phyloP scores from a whole-genome alignment of 805 yeast genomes.

The Sporopachydermia quercuum region DNA sequence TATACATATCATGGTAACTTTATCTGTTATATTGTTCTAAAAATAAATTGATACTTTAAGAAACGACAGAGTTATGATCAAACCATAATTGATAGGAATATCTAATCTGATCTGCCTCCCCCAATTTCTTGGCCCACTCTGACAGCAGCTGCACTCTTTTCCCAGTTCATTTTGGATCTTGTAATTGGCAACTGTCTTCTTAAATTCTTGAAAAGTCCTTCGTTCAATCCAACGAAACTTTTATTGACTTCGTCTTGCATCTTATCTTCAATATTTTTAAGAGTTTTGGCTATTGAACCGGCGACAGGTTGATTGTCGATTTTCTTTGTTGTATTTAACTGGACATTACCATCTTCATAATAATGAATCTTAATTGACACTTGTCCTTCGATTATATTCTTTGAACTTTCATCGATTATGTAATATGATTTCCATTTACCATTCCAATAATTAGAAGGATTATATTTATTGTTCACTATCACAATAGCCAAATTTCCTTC shows the following conservation, averaged over 20 bases:
- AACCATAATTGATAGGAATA: no score
- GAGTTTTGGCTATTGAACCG: constrained; percentile 26
- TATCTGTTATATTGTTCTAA: no score
- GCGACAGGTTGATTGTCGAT: constrained; percentile 16
- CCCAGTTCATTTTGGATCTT: constrained; percentile 88
- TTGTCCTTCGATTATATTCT: constrained; percentile 30
- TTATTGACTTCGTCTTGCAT: constrained; percentile 45
- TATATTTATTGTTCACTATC: constrained; percentile 57
- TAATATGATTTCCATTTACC: constrained; percentile 79
- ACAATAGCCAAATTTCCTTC: constrained; percentile 27
- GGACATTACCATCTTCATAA: constrained; percentile 91
- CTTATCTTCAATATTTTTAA: constrained; percentile 40
- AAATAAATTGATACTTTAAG: no score
- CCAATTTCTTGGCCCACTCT: constrained; percentile 72
- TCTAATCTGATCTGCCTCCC: no score
- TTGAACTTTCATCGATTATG: constrained; percentile 21
- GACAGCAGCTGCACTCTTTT: constrained; percentile 80
- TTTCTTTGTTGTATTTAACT: constrained; percentile 38
- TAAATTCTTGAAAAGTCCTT: constrained; percentile 63
- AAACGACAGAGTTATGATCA: no score
- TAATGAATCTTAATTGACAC: constrained; percentile 71
- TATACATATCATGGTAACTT: no score
- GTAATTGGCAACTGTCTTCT: constrained; percentile 90
- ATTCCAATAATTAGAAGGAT: constrained; percentile 69
- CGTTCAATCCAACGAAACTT: constrained; percentile 61